These are phyloP conservation scores for Penicillium cataractarum DNA, from an alignment of 495 filamentous ascomycete species.

Conservation along the genomic window DNA sequence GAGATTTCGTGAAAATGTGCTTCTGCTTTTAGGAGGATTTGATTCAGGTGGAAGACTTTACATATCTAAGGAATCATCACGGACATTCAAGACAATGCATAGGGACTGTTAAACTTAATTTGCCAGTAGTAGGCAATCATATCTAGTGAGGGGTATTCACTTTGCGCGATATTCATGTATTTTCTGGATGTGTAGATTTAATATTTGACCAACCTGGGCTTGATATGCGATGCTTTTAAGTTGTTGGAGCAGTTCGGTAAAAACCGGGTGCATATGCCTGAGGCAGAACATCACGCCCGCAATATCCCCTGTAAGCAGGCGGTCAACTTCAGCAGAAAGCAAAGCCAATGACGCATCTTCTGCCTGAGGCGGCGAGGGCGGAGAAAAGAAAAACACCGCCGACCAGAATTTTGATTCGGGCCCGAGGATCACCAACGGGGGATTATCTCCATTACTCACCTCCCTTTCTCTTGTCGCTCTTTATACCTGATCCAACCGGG, in stretches of 20 bases:
- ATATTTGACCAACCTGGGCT: neutral
- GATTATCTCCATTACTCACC: conserved; percentile 20
- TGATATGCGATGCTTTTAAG: neutral
- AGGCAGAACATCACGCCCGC: neutral
- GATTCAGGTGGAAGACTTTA: no score
- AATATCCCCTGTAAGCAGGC: neutral
- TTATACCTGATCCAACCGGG: conserved; percentile 21
- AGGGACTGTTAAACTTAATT: neutral
- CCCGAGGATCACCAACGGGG: conserved; percentile 15
- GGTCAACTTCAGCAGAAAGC: neutral
- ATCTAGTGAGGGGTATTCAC: neutral
- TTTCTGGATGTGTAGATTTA: neutral
- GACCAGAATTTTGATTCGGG: conserved; percentile 43
- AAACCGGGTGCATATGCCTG: neutral
- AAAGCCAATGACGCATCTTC: conserved; percentile 12
- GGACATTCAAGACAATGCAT: neutral
- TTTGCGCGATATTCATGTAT: no score
- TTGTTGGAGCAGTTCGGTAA: neutral
- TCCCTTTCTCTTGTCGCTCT: conserved; percentile 28
- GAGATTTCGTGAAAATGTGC: neutral
- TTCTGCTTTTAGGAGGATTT: no score
- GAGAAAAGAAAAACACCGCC: conserved; percentile 42
- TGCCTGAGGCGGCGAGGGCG: conserved; percentile 39
- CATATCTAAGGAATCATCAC: neutral
- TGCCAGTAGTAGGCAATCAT: neutral